Percentiles rank a stretch among this genome's conserved stretches.
Evolutionary conservation across 2,329 filamentous ascomycete species (phyloP).

Genomic region (Aureobasidium pullulans): DNA sequence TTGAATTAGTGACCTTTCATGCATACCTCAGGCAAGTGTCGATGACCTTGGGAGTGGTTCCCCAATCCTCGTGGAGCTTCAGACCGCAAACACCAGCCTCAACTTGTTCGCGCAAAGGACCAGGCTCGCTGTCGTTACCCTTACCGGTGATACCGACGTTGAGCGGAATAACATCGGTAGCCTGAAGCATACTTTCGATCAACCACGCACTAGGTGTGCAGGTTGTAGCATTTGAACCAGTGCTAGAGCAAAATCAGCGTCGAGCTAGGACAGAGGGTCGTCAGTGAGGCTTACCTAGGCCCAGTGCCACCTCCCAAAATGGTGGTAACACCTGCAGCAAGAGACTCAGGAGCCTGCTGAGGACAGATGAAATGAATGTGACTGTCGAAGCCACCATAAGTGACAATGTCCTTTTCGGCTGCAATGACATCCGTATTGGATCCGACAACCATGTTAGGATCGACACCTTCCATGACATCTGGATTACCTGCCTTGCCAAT

Average conservation of each 20-base stretch:
- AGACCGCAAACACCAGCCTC: constrained; percentile 79
- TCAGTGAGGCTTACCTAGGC: constrained; percentile 54
- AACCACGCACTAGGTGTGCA: constrained; percentile 82
- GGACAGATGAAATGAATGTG: constrained; percentile 96
- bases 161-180: constrained; percentile 70
- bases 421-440: constrained; percentile 88
- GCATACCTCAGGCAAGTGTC: constrained; percentile 60
- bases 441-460: constrained; percentile 70
- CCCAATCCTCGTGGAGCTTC: constrained; percentile 97
- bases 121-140: constrained; percentile 72
- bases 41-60: constrained; percentile 81
- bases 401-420: constrained; percentile 83
- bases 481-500: constrained; percentile 95
- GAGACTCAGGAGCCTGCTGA: constrained; percentile 76
- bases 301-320: constrained; percentile 87
- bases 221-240: constrained; percentile 84
- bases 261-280: too few relatives aligned
- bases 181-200: constrained; percentile 84
- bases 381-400: constrained; percentile 79
- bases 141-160: constrained; percentile 91
- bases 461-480: constrained; percentile 90
- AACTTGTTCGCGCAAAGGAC: constrained; percentile 70
- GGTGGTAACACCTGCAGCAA: constrained; percentile 81
- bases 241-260: constrained; percentile 41
- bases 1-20: background rate